Conservation (phyloP, 2,329 filamentous ascomycete genomes). For the Periconia macrospinosa region DNA sequence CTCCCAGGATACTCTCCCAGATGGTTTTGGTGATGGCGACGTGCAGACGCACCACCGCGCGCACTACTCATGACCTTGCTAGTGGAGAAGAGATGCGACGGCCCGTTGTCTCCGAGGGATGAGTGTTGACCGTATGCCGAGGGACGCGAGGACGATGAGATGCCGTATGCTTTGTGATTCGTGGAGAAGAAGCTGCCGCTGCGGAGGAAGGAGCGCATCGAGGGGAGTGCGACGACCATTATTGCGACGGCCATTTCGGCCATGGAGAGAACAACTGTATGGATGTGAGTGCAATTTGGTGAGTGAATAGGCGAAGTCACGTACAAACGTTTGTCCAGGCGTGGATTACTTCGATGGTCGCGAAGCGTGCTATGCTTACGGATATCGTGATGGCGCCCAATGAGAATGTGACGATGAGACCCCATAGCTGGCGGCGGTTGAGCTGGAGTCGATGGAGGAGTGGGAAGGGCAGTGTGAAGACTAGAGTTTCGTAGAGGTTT, state of each 20-base stretch:
- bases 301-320: constrained; percentile 1
- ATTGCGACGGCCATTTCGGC: constrained; percentile 30
- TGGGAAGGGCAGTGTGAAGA: constrained; percentile 25
- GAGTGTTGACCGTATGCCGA: constrained; percentile 10
- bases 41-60: neutral
- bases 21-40: neutral
- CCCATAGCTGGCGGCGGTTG: constrained; percentile 21
- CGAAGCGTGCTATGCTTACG: constrained; percentile 23
- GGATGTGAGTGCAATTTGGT: constrained; percentile 1
- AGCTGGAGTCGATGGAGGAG: constrained; percentile 23
- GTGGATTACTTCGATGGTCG: constrained; percentile 22
- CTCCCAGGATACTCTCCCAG: constrained; percentile 23
- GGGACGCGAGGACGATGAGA: constrained; percentile 10
- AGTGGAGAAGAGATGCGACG: neutral
- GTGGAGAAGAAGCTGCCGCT: constrained; percentile 21
- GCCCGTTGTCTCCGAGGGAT: constrained; percentile 2
- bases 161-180: constrained; percentile 12
- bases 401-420: constrained; percentile 24
- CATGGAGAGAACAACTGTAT: constrained; percentile 25
- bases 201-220: constrained; percentile 24
- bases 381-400: constrained; percentile 24
- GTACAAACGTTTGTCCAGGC: constrained; percentile 29
- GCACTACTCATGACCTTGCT: constrained; percentile 11
- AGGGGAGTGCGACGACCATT: constrained; percentile 27
- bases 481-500: constrained; percentile 4